Percentiles rank a stretch among this genome's conserved stretches.
Conservation (phyloP, 1,284 basidiomycete species). For the Boletus subluridellus region DNA sequence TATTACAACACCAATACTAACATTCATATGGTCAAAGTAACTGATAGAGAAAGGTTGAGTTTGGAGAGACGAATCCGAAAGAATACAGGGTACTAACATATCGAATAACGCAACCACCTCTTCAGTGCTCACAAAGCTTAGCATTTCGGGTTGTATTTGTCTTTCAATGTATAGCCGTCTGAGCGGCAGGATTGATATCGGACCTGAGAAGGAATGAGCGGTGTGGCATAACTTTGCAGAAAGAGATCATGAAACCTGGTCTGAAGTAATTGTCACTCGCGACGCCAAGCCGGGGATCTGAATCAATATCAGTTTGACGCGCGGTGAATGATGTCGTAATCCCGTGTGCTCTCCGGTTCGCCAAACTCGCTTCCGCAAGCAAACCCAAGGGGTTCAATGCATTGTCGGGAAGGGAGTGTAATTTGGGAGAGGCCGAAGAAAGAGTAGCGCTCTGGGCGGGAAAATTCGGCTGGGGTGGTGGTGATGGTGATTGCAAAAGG, state of each 20-base stretch:
- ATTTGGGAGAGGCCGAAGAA: slow-evolving; percentile 54
- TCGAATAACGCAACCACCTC: slow-evolving; percentile 89
- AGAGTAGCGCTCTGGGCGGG: slow-evolving; percentile 20
- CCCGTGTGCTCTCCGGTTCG: slow-evolving; percentile 67
- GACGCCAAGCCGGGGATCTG: slow-evolving; percentile 65
- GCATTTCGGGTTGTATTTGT: slow-evolving; percentile 85
- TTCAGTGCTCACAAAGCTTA: slow-evolving; percentile 77
- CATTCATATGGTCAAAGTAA: slow-evolving; percentile 75
- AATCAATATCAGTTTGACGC: slow-evolving; percentile 34
- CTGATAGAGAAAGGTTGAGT: slow-evolving; percentile 38
- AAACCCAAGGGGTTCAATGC: slow-evolving; percentile 86
- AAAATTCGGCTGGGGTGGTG: slow-evolving; percentile 38
- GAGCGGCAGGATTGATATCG: slow-evolving; percentile 83
- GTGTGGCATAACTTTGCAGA: background rate
- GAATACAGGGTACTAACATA: slow-evolving; percentile 58
- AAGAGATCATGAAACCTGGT: slow-evolving; percentile 56
- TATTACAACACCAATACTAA: slow-evolving; percentile 36
- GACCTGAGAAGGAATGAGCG: slow-evolving; percentile 42
- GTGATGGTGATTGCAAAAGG: slow-evolving; percentile 57
- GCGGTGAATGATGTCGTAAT: slow-evolving; percentile 40
- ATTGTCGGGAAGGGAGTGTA: slow-evolving; percentile 90
- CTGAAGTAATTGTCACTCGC: slow-evolving; percentile 93
- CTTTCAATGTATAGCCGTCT: slow-evolving; percentile 87
- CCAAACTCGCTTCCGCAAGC: slow-evolving; percentile 86
- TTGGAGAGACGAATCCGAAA: slow-evolving; percentile 6